These are phyloP conservation scores for Nicotiana knightiana DNA, from an alignment of 257 asterid genomes.

Conservation along the genomic window DNA sequence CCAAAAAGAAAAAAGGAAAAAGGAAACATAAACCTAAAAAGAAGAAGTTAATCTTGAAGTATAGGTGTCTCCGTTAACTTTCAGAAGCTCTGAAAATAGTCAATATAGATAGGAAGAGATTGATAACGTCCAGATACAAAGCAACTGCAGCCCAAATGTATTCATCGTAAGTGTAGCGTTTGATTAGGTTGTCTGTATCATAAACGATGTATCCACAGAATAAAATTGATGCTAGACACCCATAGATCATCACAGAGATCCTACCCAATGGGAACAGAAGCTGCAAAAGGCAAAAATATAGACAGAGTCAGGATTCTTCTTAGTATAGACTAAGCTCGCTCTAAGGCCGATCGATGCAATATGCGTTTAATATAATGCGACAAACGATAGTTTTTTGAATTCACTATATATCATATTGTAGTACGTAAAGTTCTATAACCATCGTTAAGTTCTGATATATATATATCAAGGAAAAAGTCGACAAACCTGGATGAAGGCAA, in stretches of 20 bases:
- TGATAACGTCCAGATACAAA: slow-evolving; percentile 50
- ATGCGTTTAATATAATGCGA: too few species aligned
- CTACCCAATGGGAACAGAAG: slow-evolving; percentile 46
- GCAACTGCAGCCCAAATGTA: slow-evolving; percentile 57
- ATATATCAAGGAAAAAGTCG: too few species aligned
- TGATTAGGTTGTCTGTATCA: slow-evolving; percentile 48
- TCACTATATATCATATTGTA: too few species aligned
- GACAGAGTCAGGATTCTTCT: neutral
- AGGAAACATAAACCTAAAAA: too few species aligned
- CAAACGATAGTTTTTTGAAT: too few species aligned
- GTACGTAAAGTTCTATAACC: too few species aligned
- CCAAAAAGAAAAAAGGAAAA: neutral
- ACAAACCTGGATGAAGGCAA: slow-evolving; percentile 47
- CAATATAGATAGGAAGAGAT: slow-evolving; percentile 35
- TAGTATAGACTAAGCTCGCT: too few species aligned
- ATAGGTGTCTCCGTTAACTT: neutral
- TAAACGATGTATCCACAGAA: slow-evolving; percentile 42
- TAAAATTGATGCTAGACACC: slow-evolving; percentile 29
- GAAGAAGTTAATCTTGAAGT: neutral
- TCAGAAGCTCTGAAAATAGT: slow-evolving; percentile 25
- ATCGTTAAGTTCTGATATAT: too few species aligned
- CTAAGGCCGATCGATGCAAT: too few species aligned
- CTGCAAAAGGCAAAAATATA: slow-evolving; percentile 22
- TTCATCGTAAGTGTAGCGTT: slow-evolving; percentile 39
- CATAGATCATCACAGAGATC: slow-evolving; percentile 33